phyloP scores from a whole-genome alignment of 208 protist genomes.

The Hexamita inflata region DNA sequence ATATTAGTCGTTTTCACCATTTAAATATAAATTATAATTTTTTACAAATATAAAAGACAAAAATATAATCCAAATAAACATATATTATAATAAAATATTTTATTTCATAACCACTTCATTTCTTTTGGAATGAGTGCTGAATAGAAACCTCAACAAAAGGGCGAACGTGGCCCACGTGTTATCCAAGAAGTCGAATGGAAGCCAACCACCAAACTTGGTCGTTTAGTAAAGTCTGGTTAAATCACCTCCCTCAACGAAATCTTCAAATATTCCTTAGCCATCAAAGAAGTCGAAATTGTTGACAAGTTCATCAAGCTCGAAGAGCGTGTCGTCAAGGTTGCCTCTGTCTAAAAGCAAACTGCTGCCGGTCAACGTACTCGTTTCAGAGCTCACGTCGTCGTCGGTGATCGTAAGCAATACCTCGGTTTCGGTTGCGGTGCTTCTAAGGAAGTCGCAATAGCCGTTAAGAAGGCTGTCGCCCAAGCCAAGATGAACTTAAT shows the following conservation, averaged over 20 bases:
- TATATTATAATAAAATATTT: too few species aligned
- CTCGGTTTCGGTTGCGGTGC: conserved; percentile 92
- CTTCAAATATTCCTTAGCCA: conserved; percentile 93
- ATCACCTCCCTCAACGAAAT: conserved; percentile 91
- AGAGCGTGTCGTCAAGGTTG: conserved; percentile 91
- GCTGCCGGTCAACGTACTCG: conserved; percentile 94
- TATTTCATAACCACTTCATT: too few species aligned
- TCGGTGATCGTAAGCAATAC: conserved; percentile 91
- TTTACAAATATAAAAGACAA: too few species aligned
- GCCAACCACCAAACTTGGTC: conserved; percentile 94
- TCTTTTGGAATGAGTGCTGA: too few species aligned
- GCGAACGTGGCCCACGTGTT: neutral
- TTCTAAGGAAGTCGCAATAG: conserved; percentile 93
- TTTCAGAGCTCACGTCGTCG: conserved; percentile 96
- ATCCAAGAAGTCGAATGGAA: conserved; percentile 74
- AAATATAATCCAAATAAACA: too few species aligned
- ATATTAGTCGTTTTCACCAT: too few species aligned
- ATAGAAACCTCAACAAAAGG: neutral
- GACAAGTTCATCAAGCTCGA: conserved; percentile 82
- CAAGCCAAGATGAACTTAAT: conserved; percentile 90
- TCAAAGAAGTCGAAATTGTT: conserved; percentile 98
- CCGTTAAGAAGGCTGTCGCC: conserved; percentile 89
- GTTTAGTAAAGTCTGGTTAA: conserved; percentile 71
- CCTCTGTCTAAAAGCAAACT: conserved; percentile 98
- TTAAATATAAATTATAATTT: too few species aligned